Evolutionary conservation across 805 yeast genomes (phyloP), one percentile per base, ranked within the genome.

Genomic region (Cyberlindnera bimundalis): DNA sequence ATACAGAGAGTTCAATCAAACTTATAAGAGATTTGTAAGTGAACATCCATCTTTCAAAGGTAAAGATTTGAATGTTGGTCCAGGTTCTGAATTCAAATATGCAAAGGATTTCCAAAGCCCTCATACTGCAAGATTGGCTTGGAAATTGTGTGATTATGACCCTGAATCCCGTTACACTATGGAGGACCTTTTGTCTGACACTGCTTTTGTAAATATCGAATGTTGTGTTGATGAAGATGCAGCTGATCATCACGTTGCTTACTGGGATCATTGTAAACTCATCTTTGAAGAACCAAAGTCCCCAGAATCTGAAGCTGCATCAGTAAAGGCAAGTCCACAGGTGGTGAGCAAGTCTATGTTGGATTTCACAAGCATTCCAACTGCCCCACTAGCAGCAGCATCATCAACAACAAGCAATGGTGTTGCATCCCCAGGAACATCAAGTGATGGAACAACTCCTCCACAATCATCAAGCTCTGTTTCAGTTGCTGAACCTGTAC

Each of bases 131-230:
- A 70, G 93, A 52, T 78, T 71, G 6, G 79, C 86, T 8, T 83
- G 90, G 88, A 75, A 84, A 58, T 61, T 84, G 37, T 76, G 83
- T 51, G 89, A 84, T 53, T 87, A 88, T 4, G 65, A 76, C 18
- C 66, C 73, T 0, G 54, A 52, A 2, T 66, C 74, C 7, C 67
- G 95, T 46, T 78, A 78, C 55, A 68, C 73, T 14, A 52, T 84
- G 46, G 67, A 71, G 1, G 68, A 71, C 19, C 61, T 84, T 25
- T 75, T 80, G 46, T 52, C 66, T 3, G 89, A 84, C 51, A 78
- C 81, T 10, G 84, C 84, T 79, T 83, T 84, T 56, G 63, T 61
- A 21, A 49, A 62, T 4, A 64, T 82, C 34, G 84, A 77, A 47
- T 73, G 76, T 66, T 84, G 91, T 56, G 49, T 74, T 14, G 71